A percentile compares a stretch with the other conserved stretches of the same genome.
These are phyloP conservation scores for Clausena lansium DNA, from an alignment of 345 rosid species.

Conservation along the genomic window DNA sequence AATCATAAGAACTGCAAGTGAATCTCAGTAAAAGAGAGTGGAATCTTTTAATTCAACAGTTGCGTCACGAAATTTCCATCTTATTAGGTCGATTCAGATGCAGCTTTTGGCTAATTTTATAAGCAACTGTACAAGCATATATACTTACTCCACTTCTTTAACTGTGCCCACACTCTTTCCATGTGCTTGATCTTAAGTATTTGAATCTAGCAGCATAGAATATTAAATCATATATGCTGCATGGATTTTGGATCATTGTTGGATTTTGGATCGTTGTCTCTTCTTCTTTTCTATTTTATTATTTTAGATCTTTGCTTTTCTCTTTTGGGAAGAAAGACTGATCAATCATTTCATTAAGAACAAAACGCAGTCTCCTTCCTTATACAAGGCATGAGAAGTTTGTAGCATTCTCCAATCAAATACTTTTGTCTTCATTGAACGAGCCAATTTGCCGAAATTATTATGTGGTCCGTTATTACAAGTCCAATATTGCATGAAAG, in stretches of 20 bases:
- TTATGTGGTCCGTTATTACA: no score
- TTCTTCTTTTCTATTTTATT: not conserved
- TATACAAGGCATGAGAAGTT: no score
- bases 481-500: no score
- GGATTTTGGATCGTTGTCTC: not conserved
- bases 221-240: not conserved
- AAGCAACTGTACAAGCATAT: not conserved
- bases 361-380: no score
- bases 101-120: not conserved
- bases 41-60: not conserved
- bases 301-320: not conserved
- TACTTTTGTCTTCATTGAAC: no score
- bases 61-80: not conserved
- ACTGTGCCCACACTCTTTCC: conserved; percentile 1
- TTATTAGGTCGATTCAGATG: not conserved
- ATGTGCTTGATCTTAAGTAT: not conserved
- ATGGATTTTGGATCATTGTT: not conserved
- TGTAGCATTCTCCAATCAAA: no score
- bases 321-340: not conserved
- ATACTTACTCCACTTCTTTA: not conserved
- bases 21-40: not conserved
- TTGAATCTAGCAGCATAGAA: not conserved
- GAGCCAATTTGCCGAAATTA: no score
- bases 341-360: no score
- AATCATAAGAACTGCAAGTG: not conserved